Evolutionary conservation across 257 asterid species (phyloP), one percentile per base, ranked within the genome.

Genomic region (Pogostemon cablin): DNA sequence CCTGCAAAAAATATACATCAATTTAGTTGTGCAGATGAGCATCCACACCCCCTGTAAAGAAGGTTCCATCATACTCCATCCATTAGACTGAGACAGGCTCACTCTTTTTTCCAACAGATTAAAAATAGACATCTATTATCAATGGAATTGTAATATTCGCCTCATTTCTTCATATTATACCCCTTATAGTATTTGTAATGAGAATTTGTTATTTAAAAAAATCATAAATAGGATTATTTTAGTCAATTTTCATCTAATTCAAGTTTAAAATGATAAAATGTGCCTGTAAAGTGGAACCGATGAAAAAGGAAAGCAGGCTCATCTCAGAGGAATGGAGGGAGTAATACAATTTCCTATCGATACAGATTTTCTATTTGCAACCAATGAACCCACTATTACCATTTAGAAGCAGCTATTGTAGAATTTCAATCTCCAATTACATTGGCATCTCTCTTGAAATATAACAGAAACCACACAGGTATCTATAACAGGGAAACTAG

Each of bases 1-100:
- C 98, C 99, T 95, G 90, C 82, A 79, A 65, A 68, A 72, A 65
- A 53, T 71, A 62, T 58, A 63, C 46, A 67, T 7, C 32, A 25
- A 43, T 63, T 70, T 75, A 75, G 73, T 67, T 43, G 55, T 65
- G 2, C 49, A n/a, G 71, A 25, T 15, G 37, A 66, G 3, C 25
- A 11, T 50, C 54, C 61, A 41, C 39, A 49, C 17, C 32, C 32
- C 32, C 32, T 25, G 32, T 25, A 34, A 53, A 72, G 66, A 78
- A 69, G 61, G 69, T 65, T 62, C 41, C 56, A 44, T 17, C 20
- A 37, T 25, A 25, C 32, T 25, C 32, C 32, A 25, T 25, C 32
- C 32, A 25, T 25, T 25, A 25, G 32, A 25, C 32, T 20, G 25
- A 25, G 32, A 25, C 32, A 25, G 32, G 32, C 32, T 25, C 32